Conservation (phyloP, 2,329 filamentous ascomycete genomes). For the Phyllosticta ampelicida region DNA sequence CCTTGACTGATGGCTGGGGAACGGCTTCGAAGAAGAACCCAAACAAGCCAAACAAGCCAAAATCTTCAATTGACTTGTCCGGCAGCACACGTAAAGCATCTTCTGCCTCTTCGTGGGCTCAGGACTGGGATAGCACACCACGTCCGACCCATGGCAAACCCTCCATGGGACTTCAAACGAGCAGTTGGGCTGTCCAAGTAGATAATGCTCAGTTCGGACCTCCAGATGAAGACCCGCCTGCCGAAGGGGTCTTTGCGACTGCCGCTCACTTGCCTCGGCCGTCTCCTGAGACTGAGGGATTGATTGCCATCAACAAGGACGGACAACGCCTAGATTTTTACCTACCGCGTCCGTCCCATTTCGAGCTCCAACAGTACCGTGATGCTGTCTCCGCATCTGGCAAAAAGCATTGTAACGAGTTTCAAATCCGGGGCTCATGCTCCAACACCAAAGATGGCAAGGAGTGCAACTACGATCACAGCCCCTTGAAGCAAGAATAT, state of each 20-base stretch:
- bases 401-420: conserved; percentile 40
- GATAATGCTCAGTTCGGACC: neutral
- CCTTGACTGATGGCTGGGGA: conserved; percentile 3
- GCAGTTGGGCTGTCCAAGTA: neutral
- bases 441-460: neutral
- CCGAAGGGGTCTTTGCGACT: neutral
- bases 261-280: conserved; percentile 7
- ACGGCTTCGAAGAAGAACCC: no score
- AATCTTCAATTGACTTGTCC: neutral
- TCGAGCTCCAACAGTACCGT: conserved; percentile 2
- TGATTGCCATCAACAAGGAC: conserved; percentile 38
- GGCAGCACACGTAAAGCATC: neutral
- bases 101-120: neutral
- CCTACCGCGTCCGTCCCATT: conserved; percentile 24
- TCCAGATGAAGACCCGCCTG: neutral
- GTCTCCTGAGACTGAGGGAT: conserved; percentile 9
- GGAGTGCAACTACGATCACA: conserved; percentile 38
- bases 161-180: neutral
- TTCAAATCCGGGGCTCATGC: conserved; percentile 35
- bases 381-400: conserved; percentile 13
- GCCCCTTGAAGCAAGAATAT: conserved; percentile 28
- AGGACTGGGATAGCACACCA: neutral
- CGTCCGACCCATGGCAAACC: neutral
- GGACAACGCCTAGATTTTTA: conserved; percentile 39
- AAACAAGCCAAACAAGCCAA: neutral